phyloP scores from a whole-genome alignment of 2,329 filamentous ascomycete species.

The Phialophora chinensis region DNA sequence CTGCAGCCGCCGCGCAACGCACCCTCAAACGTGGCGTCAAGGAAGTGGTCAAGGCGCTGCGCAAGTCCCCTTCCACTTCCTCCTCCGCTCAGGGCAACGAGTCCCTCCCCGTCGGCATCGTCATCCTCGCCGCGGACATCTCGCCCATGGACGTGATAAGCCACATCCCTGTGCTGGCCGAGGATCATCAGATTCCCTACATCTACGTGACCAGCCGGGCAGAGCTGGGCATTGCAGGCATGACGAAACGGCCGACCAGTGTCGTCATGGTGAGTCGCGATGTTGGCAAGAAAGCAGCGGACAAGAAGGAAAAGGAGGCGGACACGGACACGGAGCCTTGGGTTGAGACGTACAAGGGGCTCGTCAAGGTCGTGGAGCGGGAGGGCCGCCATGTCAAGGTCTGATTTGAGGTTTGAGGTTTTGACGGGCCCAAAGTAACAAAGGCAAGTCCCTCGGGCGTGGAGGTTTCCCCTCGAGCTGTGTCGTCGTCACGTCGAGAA shows the following conservation, averaged over 20 bases:
- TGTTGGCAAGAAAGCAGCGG: conserved; percentile 50
- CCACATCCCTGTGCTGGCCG: conserved; percentile 95
- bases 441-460: too few relatives aligned
- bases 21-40: conserved; percentile 97
- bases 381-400: conserved; percentile 64
- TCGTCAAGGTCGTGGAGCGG: conserved; percentile 65
- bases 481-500: neutral
- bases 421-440: neutral
- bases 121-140: conserved; percentile 95
- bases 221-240: conserved; percentile 89
- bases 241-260: conserved; percentile 94
- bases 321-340: conserved; percentile 55
- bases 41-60: conserved; percentile 97
- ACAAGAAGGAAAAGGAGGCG: conserved; percentile 52
- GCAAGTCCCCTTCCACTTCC: conserved; percentile 71
- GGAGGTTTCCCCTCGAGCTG: neutral
- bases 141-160: conserved; percentile 98
- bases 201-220: conserved; percentile 91
- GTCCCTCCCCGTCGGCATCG: conserved; percentile 71
- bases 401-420: conserved; percentile 38
- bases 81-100: conserved; percentile 35
- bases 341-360: conserved; percentile 60
- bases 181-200: conserved; percentile 97
- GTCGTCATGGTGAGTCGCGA: conserved; percentile 80
- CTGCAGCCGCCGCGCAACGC: conserved; percentile 87